These are phyloP conservation scores for Mycena belliarum DNA, from an alignment of 768 basidiomycete genomes.

Conservation along the genomic window DNA sequence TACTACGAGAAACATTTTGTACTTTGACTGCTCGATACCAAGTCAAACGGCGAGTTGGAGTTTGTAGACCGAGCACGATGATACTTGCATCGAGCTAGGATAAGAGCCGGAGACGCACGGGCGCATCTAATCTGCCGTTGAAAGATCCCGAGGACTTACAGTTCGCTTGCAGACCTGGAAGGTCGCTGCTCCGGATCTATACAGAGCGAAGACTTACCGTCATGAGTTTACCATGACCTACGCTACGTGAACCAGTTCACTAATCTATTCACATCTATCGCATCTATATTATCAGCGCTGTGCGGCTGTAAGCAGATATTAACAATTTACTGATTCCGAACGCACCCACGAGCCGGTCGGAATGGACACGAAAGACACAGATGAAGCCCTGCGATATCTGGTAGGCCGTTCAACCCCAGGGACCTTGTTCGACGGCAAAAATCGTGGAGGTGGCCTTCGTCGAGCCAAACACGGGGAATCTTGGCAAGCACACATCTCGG, in stretches of 20 bases:
- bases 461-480: neutral
- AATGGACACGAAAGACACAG: conserved; percentile 17
- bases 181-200: no score
- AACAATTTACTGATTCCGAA: neutral
- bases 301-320: neutral
- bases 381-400: conserved; percentile 16
- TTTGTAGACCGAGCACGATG: no score
- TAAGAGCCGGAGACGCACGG: neutral
- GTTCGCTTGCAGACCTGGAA: no score
- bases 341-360: conserved; percentile 1
- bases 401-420: conserved; percentile 15
- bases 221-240: no score
- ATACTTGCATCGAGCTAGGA: neutral
- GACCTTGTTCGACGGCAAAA: conserved; percentile 1
- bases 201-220: no score
- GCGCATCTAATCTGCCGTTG: no score
- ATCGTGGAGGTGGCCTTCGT: neutral
- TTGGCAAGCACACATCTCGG: conserved; percentile 13
- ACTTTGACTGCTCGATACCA: neutral
- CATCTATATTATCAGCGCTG: no score
- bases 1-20: conserved; percentile 7
- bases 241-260: no score
- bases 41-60: no score
- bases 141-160: no score
- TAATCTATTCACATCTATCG: no score